phyloP scores from a whole-genome alignment of 2,329 filamentous ascomycete genomes.

The Scedosporium dehoogii region DNA sequence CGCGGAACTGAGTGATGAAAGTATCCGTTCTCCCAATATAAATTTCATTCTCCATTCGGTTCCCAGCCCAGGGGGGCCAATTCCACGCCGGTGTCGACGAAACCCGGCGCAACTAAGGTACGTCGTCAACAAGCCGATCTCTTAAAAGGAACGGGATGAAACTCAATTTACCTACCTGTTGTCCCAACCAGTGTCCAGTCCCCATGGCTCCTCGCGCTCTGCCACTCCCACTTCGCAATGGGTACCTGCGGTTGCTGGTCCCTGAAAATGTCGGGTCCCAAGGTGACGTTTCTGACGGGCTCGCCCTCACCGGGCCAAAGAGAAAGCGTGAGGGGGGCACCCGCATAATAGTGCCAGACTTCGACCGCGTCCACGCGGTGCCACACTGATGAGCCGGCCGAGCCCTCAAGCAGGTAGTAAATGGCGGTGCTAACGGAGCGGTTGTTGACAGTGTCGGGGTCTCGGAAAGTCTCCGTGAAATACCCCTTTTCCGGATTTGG shows the following conservation, averaged over 20 bases:
- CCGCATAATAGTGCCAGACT: constrained; percentile 44
- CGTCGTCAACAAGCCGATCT: background rate
- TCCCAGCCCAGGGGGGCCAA: constrained; percentile 3
- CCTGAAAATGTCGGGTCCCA: constrained; percentile 33
- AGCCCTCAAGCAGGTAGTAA: constrained; percentile 41
- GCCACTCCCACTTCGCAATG: constrained; percentile 31
- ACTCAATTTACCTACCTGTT: constrained; percentile 10
- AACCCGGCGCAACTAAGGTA: background rate
- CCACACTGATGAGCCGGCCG: constrained; percentile 33
- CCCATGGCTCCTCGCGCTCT: constrained; percentile 33
- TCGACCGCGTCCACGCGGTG: constrained; percentile 40
- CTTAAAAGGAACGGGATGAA: no score
- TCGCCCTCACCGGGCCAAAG: constrained; percentile 32
- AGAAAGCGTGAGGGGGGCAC: constrained; percentile 35
- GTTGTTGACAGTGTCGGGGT: constrained; percentile 16
- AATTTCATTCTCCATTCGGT: no score
- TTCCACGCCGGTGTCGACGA: background rate
- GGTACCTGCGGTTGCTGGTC: constrained; percentile 33
- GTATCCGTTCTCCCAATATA: no score
- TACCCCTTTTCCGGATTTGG: constrained; percentile 40
- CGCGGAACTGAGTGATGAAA: no score
- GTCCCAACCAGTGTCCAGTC: constrained; percentile 38
- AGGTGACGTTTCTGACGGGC: constrained; percentile 21
- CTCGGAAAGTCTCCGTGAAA: constrained; percentile 35
- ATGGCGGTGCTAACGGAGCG: constrained; percentile 38